Percentiles rank a stretch among this genome's conserved stretches.
Conservation (phyloP, 805 yeast genomes). For the Groenewaldozyma salmanticensis region DNA sequence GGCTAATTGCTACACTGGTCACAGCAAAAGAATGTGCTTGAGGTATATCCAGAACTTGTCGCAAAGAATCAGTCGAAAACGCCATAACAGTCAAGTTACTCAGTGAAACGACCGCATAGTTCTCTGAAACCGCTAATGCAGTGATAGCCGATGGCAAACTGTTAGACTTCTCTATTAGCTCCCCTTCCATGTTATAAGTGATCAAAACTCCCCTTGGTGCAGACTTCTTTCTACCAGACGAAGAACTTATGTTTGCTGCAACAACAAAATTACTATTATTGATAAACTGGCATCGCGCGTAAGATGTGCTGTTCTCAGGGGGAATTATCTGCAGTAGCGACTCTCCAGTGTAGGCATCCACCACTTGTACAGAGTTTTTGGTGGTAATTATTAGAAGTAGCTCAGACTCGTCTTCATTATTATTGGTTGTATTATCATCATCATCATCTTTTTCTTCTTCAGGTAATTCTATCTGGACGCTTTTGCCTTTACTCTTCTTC, state of each 20-base stretch:
- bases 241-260: not conserved
- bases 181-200: conserved; percentile 19
- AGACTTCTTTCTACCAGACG: not conserved
- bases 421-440: no score
- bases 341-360: conserved; percentile 41
- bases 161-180: conserved; percentile 4
- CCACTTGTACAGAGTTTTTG: conserved; percentile 39
- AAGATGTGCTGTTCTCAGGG: conserved; percentile 11
- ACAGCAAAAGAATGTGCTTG: conserved; percentile 70
- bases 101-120: conserved; percentile 47
- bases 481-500: no score
- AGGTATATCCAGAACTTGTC: conserved; percentile 28
- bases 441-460: no score
- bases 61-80: conserved; percentile 43
- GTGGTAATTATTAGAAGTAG: conserved; percentile 59
- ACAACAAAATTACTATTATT: not conserved
- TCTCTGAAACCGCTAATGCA: conserved; percentile 39
- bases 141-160: conserved; percentile 28
- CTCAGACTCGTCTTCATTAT: no score
- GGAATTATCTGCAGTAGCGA: conserved; percentile 13
- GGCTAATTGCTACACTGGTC: conserved; percentile 61
- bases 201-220: conserved; percentile 11
- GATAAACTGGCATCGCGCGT: not conserved
- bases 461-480: no score
- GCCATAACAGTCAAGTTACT: conserved; percentile 59